These are phyloP conservation scores for Knufia fluminis DNA, from an alignment of 2,329 filamentous ascomycete species.

Conservation along the genomic window DNA sequence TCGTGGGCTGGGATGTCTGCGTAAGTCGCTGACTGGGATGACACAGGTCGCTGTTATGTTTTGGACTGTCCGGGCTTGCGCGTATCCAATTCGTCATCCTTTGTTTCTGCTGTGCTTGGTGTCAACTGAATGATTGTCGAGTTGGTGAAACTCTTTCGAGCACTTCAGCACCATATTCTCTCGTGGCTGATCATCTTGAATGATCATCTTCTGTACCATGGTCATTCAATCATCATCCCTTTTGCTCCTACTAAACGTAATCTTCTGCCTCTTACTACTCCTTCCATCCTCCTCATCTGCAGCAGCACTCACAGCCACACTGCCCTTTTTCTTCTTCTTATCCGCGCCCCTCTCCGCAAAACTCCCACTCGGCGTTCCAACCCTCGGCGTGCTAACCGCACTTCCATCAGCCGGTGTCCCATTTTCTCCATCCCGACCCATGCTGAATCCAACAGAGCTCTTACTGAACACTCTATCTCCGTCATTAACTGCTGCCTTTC, in stretches of 20 bases:
- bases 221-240: constrained; percentile 22
- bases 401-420: constrained; percentile 22
- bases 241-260: constrained; percentile 18
- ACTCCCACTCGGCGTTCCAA: constrained; percentile 35
- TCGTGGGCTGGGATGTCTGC: no score
- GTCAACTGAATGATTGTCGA: no score
- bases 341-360: constrained; percentile 34
- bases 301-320: constrained; percentile 29
- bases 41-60: no score
- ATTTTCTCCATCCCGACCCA: constrained; percentile 18
- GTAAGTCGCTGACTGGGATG: no score
- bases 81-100: no score
- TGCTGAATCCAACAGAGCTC: constrained; percentile 41
- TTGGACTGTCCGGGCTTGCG: no score
- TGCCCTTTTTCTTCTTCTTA: constrained; percentile 33
- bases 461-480: constrained; percentile 39
- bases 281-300: constrained; percentile 28
- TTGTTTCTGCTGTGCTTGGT: no score
- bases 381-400: constrained; percentile 38
- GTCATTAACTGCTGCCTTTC: constrained; percentile 38
- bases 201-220: no score
- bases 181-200: no score
- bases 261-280: constrained; percentile 23
- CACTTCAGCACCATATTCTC: no score
- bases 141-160: no score